Base-by-base conservation (phyloP, 202 grass and related monocot genomes). In the Miscanthus sacchariflorus region DNA sequence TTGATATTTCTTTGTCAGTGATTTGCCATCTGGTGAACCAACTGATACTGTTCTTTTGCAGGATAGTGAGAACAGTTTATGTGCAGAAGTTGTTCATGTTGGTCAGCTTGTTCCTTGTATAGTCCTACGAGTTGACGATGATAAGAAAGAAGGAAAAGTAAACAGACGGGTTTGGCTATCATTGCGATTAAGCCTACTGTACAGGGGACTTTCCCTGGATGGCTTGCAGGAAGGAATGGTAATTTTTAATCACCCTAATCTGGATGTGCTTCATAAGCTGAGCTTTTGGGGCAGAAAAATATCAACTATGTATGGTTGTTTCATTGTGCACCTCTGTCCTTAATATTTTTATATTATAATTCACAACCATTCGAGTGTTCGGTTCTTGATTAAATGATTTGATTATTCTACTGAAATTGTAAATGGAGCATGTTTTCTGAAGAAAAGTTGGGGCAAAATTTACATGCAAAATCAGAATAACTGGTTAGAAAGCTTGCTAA, bases 201-300 rank as follows among this genome's bases (percentile, higher is more conserved):
- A 99, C 72, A 99, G 95, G 79, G 91, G 96, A 58, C 86, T 99
- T 87, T 92, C 91, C 27, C 78, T 99, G 46, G 96, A 99, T 91
- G 92, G 88, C 81, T 81, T 99, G 81, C 94, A 99, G 80, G 94
- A 95, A 63, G 94, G 92, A 91, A 99, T 99, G 96, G 96, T 99
- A 95, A 78, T 48, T 24, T 84, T 65, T 84, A 50, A 73, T 52
- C 21, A 74, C 52, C 65, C 25, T 85, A 43, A 68, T 68, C 58
- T 75, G 10, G 10, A 81, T 59, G 74, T 84, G 74, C 67, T 30
- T 67, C 11, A 45, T 80, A 67, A 45, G 17, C 82, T 80, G 64
- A 85, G 59, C 36, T 89, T 48, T 56, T 64, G 43, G n/a, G 10
- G 48, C 11, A 76, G 77, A 61, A 39, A 72, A 59, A 36, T 68